phyloP scores from a whole-genome alignment of 306 rosid species.

The Ochetophila trinervis region DNA sequence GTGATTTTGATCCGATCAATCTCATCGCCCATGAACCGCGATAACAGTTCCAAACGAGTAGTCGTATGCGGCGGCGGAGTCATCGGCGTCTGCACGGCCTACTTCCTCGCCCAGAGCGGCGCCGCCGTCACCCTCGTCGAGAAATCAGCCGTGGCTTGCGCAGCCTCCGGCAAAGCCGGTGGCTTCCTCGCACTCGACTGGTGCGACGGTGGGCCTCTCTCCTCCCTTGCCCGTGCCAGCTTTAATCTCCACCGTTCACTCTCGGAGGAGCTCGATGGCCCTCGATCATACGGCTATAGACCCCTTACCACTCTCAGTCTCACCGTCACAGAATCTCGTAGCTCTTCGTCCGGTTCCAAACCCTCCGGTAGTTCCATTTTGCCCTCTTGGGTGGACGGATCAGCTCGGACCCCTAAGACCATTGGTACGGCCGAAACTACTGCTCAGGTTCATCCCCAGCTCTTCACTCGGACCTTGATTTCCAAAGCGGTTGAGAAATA shows the following conservation, averaged over 20 bases:
- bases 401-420: constrained; percentile 35
- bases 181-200: constrained; percentile 94
- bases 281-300: constrained; percentile 75
- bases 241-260: constrained; percentile 83
- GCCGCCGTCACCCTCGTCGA: constrained; percentile 79
- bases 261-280: constrained; percentile 61
- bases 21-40: not conserved
- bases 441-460: constrained; percentile 87
- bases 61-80: constrained; percentile 90
- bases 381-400: constrained; percentile 74
- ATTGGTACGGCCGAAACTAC: constrained; percentile 69
- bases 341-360: constrained; percentile 25
- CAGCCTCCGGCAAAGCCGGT: constrained; percentile 91
- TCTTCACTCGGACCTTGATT: constrained; percentile 55
- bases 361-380: constrained; percentile 25
- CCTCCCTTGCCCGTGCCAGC: constrained; percentile 68
- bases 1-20: constrained; percentile 9
- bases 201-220: constrained; percentile 76
- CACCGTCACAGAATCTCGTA: constrained; percentile 42
- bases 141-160: constrained; percentile 76
- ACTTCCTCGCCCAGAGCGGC: constrained; percentile 72
- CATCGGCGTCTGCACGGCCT: constrained; percentile 78
- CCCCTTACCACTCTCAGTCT: constrained; percentile 68
- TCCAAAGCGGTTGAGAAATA: constrained; percentile 56
- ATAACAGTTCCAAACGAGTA: constrained; percentile 32